These are phyloP conservation scores for Penicillium arizonense DNA, from an alignment of 495 filamentous ascomycete species.

Conservation along the genomic window DNA sequence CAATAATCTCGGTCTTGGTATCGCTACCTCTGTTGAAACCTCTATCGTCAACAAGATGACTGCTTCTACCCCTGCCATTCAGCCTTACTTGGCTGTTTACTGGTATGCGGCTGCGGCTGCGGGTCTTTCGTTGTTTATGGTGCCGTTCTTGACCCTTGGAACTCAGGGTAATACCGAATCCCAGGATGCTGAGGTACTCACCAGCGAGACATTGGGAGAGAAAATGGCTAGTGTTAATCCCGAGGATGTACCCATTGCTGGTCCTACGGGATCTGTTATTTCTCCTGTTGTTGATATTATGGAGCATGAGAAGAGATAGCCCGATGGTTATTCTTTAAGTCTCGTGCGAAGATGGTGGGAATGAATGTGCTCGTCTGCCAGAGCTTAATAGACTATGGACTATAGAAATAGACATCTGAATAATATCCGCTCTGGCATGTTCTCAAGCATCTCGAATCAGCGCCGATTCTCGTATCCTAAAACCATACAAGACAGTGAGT, in stretches of 20 bases:
- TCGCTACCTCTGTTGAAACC: slow-evolving; percentile 28
- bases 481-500: too few relatives aligned
- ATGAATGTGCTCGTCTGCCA: too few relatives aligned
- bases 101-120: slow-evolving; percentile 32
- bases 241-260: background rate
- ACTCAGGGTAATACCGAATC: slow-evolving; percentile 25
- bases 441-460: too few relatives aligned
- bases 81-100: slow-evolving; percentile 27
- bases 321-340: too few relatives aligned
- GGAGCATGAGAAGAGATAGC: background rate
- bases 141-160: slow-evolving; percentile 31
- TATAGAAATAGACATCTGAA: too few relatives aligned
- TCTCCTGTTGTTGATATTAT: background rate
- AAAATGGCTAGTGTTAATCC: background rate
- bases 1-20: slow-evolving; percentile 31
- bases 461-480: too few relatives aligned
- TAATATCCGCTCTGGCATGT: too few relatives aligned
- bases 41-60: slow-evolving; percentile 20
- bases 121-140: slow-evolving; percentile 25
- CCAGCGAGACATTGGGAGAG: background rate
- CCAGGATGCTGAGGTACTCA: background rate
- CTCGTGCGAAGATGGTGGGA: too few relatives aligned
- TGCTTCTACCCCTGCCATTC: slow-evolving; percentile 15
- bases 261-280: background rate
- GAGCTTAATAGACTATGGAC: too few relatives aligned